Conservation (phyloP, 2,329 filamentous ascomycete genomes). For the Diaporthe sp. region DNA sequence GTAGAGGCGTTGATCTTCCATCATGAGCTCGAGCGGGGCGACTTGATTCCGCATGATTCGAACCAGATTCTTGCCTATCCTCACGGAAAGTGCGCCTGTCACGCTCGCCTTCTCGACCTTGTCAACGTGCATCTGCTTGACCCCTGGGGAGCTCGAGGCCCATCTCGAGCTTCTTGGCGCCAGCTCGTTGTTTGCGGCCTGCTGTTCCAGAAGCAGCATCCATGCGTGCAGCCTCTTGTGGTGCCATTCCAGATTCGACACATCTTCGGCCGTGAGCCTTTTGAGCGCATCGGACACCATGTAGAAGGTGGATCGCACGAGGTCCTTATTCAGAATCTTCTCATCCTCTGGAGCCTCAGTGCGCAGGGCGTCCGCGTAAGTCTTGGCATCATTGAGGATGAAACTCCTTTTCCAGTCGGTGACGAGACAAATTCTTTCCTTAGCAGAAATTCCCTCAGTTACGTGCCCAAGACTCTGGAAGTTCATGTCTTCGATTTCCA, state of each 20-base stretch:
- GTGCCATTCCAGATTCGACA: not conserved
- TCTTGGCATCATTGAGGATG: not conserved
- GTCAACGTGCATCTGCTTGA: not conserved
- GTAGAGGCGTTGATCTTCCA: slow-evolving; percentile 45
- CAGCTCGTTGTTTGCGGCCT: not conserved
- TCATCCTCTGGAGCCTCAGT: slow-evolving; percentile 4
- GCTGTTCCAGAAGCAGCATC: not conserved
- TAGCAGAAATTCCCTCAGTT: not conserved
- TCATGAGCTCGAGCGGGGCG: slow-evolving; percentile 48
- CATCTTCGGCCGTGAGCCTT: not conserved
- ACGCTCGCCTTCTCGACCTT: slow-evolving; percentile 36
- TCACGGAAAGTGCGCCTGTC: slow-evolving; percentile 43
- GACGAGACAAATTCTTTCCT: not conserved
- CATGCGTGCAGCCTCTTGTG: not conserved
- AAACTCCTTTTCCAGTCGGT: slow-evolving; percentile 29
- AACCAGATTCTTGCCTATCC: slow-evolving; percentile 44
- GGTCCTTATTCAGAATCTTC: not conserved
- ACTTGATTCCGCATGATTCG: slow-evolving; percentile 45
- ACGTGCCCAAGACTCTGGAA: slow-evolving; percentile 15
- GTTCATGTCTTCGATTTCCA: slow-evolving; percentile 11
- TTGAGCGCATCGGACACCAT: slow-evolving; percentile 4
- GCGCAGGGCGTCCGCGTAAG: not conserved
- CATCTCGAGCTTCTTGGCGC: slow-evolving; percentile 4
- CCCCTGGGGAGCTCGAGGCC: not conserved
- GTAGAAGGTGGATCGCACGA: slow-evolving; percentile 30